Conservation (phyloP, 208 protist genomes). For the Acanthamoeba culbertsoni region DNA sequence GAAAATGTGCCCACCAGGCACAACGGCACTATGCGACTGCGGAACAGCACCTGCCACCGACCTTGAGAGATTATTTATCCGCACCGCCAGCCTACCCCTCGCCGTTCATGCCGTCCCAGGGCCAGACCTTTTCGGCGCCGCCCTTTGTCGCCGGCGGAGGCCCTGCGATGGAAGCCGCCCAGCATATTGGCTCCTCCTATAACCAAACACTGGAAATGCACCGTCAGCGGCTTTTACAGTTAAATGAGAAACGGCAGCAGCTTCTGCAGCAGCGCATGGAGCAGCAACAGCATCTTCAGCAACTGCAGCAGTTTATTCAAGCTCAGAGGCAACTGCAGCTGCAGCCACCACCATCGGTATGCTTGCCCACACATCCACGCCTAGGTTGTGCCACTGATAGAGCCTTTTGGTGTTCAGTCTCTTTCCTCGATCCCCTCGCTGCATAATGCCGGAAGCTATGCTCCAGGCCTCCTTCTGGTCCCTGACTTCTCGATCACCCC, state of each 20-base stretch:
- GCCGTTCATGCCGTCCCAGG: neutral
- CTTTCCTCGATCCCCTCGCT: neutral
- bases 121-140: neutral
- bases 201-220: neutral
- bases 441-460: neutral
- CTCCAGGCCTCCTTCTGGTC: neutral
- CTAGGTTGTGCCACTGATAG: neutral
- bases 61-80: too few species aligned
- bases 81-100: too few species aligned
- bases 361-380: neutral
- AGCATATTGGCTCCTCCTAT: neutral
- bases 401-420: neutral
- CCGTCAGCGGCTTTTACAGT: neutral
- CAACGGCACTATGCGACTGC: too few species aligned
- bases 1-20: too few species aligned
- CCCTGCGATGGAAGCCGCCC: neutral
- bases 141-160: neutral
- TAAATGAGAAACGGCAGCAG: neutral
- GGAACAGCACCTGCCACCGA: too few species aligned
- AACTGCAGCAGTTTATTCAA: neutral
- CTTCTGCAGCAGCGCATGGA: neutral
- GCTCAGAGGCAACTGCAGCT: conserved; percentile 1
- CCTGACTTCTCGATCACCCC: neutral
- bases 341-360: neutral
- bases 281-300: conserved; percentile 3